Evolutionary conservation across 2,329 filamentous ascomycete species (phyloP), one percentile per base, ranked within the genome.

Genomic region (Fusarium odoratissimum): DNA sequence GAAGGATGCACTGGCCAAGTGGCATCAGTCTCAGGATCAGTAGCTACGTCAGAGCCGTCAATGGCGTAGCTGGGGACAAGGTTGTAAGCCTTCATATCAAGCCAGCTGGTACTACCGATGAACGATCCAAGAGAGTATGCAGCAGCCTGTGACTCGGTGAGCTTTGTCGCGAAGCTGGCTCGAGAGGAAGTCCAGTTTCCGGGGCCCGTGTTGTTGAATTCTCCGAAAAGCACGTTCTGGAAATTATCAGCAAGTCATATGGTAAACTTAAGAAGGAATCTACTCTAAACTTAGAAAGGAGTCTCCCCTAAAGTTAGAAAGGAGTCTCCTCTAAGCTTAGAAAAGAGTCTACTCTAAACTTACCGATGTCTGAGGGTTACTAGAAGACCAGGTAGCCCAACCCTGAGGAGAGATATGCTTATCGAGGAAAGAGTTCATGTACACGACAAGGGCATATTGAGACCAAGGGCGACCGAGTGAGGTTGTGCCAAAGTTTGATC

Each of bases 131-230:
- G 49, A 14, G 74, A 64, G 48, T 76, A 76, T 9, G 64, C 30
- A 5, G 67, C 51, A 17, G 67, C 72, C 45, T 75, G 73, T 13
- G 72, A 55, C 40, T 76, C 72, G 0, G 64, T 75, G 19, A 76
- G 55, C 23, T 72, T 69, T 13, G 74, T 76, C 2, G 74, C 74
- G 17, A 76, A 76, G 35, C 60, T 75, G 6, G 67, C 74, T 13
- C 74, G 25, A 16, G 74, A 76, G 1, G 62, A 49, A 0, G 72
- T 74, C 74, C 74, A 76, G 28, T 75, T 76, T 16, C 74, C 74
- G 2, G 72, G 72, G 2, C 91, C 90, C 3, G 83, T 84, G 78
- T 92, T 92, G 42, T 76, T 82, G 74, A 87, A 91, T 81, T 92
- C 90, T 11, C 81, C 87, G 71, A 88, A 91, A 38, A 83, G 78